phyloP scores from a whole-genome alignment of 208 protist species.

The Wallacemonas sp. region DNA sequence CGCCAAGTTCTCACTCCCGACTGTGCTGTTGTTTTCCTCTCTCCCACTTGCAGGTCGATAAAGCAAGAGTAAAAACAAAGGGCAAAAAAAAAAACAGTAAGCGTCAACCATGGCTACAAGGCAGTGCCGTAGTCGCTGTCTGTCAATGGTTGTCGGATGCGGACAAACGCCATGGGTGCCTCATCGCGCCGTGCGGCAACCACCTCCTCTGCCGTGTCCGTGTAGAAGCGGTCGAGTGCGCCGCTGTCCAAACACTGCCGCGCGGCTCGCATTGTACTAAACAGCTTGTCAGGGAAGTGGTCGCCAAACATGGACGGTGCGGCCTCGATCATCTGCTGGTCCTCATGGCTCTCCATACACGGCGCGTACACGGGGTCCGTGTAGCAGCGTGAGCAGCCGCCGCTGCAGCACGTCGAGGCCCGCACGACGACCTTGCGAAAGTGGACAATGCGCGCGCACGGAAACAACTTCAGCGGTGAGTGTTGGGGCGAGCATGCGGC shows the following conservation, averaged over 20 bases:
- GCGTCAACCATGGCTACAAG: constrained; percentile 3
- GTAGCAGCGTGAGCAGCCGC: constrained; percentile 24
- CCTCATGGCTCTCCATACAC: constrained; percentile 42
- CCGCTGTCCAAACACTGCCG: constrained; percentile 45
- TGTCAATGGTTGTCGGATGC: not conserved
- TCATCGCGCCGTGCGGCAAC: not conserved
- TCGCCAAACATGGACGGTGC: constrained; percentile 80
- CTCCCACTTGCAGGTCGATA: too few relatives aligned
- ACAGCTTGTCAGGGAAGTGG: constrained; percentile 89
- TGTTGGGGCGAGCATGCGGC: constrained; percentile 20
- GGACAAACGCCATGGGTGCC: constrained; percentile 36
- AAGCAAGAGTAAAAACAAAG: constrained; percentile 3
- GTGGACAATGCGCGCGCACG: constrained; percentile 70
- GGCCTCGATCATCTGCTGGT: constrained; percentile 73
- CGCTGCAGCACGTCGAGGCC: constrained; percentile 4
- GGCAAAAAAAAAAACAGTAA: constrained; percentile 6
- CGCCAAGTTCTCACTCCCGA: too few relatives aligned
- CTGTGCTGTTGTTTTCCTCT: too few relatives aligned
- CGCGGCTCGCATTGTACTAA: constrained; percentile 43
- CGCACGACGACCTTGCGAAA: constrained; percentile 59
- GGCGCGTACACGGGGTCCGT: constrained; percentile 72
- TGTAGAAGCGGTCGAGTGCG: constrained; percentile 79
- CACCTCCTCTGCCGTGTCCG: constrained; percentile 21
- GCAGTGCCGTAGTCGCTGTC: constrained; percentile 9
- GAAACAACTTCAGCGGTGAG: constrained; percentile 46